Evolutionary conservation across 352 stramenopile species (phyloP), one percentile per base, ranked within the genome.

Genomic region (Globisporangium sylvaticum): DNA sequence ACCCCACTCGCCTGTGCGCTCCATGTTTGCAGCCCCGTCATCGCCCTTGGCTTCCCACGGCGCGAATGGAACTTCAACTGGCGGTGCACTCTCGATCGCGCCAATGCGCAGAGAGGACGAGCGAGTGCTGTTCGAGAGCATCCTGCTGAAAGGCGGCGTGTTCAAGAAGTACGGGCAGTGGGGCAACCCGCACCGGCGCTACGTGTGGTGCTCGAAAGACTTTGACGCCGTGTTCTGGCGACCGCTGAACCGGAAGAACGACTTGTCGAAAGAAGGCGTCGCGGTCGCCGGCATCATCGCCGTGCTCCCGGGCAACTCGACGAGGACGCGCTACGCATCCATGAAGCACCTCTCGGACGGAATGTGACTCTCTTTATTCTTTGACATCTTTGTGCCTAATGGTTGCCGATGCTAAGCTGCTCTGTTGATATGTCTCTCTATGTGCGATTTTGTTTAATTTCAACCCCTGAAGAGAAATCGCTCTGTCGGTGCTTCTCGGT

Each of bases 101-200:
- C 24, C 50, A 48, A 22, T 66, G 37, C 65, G 58, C 20, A 37
- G 65, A 61, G 65, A 70, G 1, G 80, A 88, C 58, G 73, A 87
- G 25, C 77, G 80, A 25, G 37, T 67, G 14, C 71, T 87, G 15
- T 88, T 81, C 34, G 72, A 87, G 50, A 86, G 74, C 62, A 84
- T 88, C 66, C 56, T 90, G 58, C 70, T 88, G 44, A 87, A 90
- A 69, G 80, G 84, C 29, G 80, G 78, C 8, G 77, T 90, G 20
- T 92, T 92, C 57, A 89, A 89, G 62, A 90, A 92, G 65, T 89
- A 90, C 54, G 84, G 81, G 0, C 81, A 90, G 54, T 92, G 84
- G 84, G 81, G 84, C 14, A 87, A 87, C 44, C 84, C 84, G n/a
- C 84, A 90, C 58, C 74, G 81, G 29, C 79, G 84, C 18, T 92